Evolutionary conservation across 2,329 filamentous ascomycete genomes (phyloP).

Genomic region (Fusarium agapanthi): DNA sequence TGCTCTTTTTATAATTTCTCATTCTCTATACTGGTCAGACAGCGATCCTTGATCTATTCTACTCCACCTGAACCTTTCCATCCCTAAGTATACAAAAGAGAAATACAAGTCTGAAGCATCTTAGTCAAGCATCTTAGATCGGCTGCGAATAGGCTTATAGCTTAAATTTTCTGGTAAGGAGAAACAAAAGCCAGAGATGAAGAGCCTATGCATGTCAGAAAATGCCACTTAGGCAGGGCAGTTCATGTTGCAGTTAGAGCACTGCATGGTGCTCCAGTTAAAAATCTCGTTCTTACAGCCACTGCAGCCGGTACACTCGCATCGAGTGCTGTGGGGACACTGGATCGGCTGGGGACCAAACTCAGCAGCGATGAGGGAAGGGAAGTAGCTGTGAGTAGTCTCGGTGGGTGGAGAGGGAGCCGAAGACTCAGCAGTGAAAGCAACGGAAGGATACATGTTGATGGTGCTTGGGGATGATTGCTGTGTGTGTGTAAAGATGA

Average conservation of each 20-base stretch:
- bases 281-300: not conserved
- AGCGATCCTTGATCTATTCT: not conserved
- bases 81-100: not conserved
- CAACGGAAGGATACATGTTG: not conserved
- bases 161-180: too few species aligned
- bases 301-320: not conserved
- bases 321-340: not conserved
- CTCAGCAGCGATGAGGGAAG: not conserved
- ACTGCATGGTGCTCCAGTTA: not conserved
- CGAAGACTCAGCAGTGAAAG: not conserved
- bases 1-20: not conserved
- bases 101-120: accelerated
- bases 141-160: too few species aligned
- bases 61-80: not conserved
- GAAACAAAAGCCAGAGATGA: too few species aligned
- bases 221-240: not conserved
- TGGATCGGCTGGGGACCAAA: not conserved
- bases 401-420: not conserved
- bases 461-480: not conserved
- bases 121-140: not conserved
- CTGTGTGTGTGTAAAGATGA: not conserved
- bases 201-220: too few species aligned
- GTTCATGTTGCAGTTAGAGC: not conserved
- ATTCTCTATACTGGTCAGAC: not conserved
- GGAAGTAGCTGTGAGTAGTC: not conserved